These are phyloP conservation scores for Calonectria pteridis DNA, from an alignment of 2,329 filamentous ascomycete genomes.

Conservation along the genomic window DNA sequence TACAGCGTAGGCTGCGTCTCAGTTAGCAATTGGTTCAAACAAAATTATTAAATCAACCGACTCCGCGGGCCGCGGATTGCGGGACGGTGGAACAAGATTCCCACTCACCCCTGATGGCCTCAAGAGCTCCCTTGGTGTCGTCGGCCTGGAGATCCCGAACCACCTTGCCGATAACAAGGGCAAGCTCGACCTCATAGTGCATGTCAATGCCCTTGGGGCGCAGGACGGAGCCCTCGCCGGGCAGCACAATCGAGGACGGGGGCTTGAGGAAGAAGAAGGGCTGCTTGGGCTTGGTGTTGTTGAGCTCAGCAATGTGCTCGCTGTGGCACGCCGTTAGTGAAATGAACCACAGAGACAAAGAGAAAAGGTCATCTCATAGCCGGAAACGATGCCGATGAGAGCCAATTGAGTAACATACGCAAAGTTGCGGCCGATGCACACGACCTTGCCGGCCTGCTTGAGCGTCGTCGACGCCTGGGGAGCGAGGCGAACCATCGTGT, in stretches of 20 bases:
- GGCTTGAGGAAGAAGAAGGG: slow-evolving; percentile 99
- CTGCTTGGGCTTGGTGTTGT: slow-evolving; percentile 88
- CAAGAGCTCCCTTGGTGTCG: slow-evolving; percentile 82
- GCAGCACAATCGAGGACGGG: slow-evolving; percentile 84
- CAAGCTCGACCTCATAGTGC: slow-evolving; percentile 96
- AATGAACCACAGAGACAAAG: background rate
- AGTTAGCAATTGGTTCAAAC: slow-evolving; percentile 23
- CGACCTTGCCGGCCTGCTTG: slow-evolving; percentile 77
- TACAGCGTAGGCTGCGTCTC: slow-evolving; percentile 80
- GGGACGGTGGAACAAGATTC: no score
- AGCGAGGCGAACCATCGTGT: slow-evolving; percentile 54
- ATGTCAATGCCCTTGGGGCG: slow-evolving; percentile 85
- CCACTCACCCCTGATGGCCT: slow-evolving; percentile 80
- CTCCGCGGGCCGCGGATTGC: no score
- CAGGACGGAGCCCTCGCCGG: slow-evolving; percentile 82
- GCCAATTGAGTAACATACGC: slow-evolving; percentile 71
- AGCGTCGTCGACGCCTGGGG: slow-evolving; percentile 56
- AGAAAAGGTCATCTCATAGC: background rate
- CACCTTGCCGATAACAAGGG: slow-evolving; percentile 86
- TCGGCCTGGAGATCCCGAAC: slow-evolving; percentile 80
- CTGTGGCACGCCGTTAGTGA: slow-evolving; percentile 56
- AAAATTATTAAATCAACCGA: background rate
- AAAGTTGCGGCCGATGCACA: slow-evolving; percentile 97
- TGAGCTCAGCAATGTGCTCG: slow-evolving; percentile 94
- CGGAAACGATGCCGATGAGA: slow-evolving; percentile 24